Base-by-base conservation (phyloP, 805 yeast genomes). In the Torulaspora microellipsoides region DNA sequence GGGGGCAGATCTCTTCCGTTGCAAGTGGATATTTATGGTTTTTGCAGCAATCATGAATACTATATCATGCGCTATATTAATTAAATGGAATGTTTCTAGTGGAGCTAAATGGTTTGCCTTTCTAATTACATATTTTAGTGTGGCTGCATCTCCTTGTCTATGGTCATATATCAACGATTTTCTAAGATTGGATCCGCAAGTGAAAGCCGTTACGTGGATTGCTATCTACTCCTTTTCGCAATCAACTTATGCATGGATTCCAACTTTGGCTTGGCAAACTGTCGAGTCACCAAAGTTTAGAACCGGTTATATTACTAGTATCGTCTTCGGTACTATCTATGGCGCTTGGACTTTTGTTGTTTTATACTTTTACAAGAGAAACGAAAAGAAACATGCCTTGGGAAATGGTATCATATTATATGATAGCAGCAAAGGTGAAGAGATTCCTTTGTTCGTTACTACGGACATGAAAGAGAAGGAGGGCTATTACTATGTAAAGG, bases 31-130 rank as follows among this genome's bases (percentile, higher is more conserved):
- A n/a, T 76, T 78, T 32, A 72, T 76, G 56, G 62, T 72, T 6
- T 65, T 77, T 38, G 73, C 82, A 0, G 78, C 72, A 40, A 66
- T 71, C 0, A 71, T 80, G 69, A 79, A 78, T 51, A 64, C 77
- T 23, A 54, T 73, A 6, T 81, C 83, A 11, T 77, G 79, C 55
- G 68, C 69, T 0, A 65, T 80, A 17, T 62, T 80, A 50, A 80
- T 81, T 5, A 72, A 72, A 34, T 80, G 85, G 85, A 61, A 78
- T 49, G 77, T 80, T 25, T 70, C 80, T 0, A 67, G 68, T 33
- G 46, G 67, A n/a, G 78, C 84, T 12, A 78, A 80, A 60, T 79
- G 85, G 84, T 78, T 72, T 66, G 85, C 80, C 0, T 80, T 76
- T 58, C 68, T 78, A 54, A 68, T 75, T 38, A 78, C 76, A 15